Evolutionary conservation across 371 early-diverging fungal species (phyloP), one percentile per base, ranked within the genome.

Genomic region (Mucor irregularis): DNA sequence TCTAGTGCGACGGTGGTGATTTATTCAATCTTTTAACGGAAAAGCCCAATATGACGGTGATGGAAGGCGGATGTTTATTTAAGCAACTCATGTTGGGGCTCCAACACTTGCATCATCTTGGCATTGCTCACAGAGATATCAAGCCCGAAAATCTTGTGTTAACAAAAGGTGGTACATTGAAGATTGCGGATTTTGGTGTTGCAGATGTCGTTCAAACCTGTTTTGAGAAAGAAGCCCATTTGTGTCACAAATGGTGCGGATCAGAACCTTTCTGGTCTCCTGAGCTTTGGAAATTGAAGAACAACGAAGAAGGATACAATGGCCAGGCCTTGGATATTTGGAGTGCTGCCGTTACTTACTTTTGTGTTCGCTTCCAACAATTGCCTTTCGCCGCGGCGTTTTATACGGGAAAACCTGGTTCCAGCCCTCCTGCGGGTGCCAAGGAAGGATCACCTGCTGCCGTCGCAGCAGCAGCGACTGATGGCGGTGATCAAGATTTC

Each of bases 181-280:
- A 99, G 76, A 96, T 98, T 65, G 92, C 96, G 21, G 98, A 99
- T 74, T 99, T 97, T 86, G 97, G 98, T 37, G 94, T 95, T 5
- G 90, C 97, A 1, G 91, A 90, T 49, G 94, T 97, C 3, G 94
- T 95, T 71, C 79, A 89, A 55, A 86, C 83, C 19, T 80, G 84
- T 39, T 93, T 90, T 80, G 90, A 92, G 64, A 76, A 71, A 37
- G 62, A 63, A n/a, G 53, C 83, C 25, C 89, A 85, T 63, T 62
- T 75, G 44, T 93, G 90, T 39, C 67, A 75, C 50, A 91, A 93
- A 31, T 78, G 92, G 64, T 92, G 92, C 57, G 96, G 97, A 6
- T 88, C 90, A 7, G 89, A 87, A 34, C 93, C 94, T 4, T 96
- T 94, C 70, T 95, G 94, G 74, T 88, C 96, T 3, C 97, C 96